Base-by-base conservation (phyloP, 2,329 filamentous ascomycete genomes). In the Pseudopyricularia cyperi region DNA sequence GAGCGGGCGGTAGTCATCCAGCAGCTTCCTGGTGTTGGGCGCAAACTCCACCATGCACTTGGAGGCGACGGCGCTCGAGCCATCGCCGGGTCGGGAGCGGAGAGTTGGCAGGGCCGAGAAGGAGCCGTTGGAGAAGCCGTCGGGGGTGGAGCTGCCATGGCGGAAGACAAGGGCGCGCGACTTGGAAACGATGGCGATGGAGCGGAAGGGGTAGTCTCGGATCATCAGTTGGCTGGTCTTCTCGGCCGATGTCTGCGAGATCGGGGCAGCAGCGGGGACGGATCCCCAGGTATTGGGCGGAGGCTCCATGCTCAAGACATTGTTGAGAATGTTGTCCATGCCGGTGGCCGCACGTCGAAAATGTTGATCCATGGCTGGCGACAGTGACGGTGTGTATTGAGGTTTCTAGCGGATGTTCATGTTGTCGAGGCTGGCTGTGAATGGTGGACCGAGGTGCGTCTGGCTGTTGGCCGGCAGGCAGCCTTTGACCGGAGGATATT, bases 1-100 rank as follows among this genome's bases (percentile, higher is more conserved):
- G 54, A 96, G 71, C 12, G 83, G 76, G 44, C 87, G 81, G 68
- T 91, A 96, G 56, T 89, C 85, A 59, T 73, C 77, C 54, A 95
- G 72, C 56, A 93, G 77, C 52, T 82, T 72, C 46, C 78, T 73
- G 34, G 80, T 75, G 37, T 79, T 67, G 9, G 79, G 74, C 12
- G 82, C 73, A 65, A 96, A 95, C 66, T 95, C 89, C 58, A 96
- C 89, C 75, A 95, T 89, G 72, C 89, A 95, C 59, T 77, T 77
- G 66, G 81, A 67, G 60, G 77, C 58, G 63, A 67, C 71, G 22
- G 22, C 24, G 39, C 19, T 44, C 15, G 30, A 34, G 57, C 64
- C 66, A 57, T 63, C 64, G 53, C 63, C 63, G 32, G 64, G 63
- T 34, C 75, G 72, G 42, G 70, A 63, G 33, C 71, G 71, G 39